These are phyloP conservation scores for Acmispon strigosus DNA, from an alignment of 306 rosid species.

Conservation along the genomic window DNA sequence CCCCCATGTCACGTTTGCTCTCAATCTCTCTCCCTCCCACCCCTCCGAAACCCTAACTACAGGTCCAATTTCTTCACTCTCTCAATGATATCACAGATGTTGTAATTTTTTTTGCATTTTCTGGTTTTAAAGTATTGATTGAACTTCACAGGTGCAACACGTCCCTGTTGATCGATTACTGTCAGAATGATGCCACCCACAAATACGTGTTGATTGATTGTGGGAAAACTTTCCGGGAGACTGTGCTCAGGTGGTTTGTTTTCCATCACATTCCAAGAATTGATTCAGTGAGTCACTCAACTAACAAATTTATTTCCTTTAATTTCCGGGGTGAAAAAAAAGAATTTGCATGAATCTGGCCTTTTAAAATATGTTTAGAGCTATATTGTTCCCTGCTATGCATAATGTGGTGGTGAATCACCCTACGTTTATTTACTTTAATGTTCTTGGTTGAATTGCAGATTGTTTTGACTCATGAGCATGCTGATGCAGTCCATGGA, in stretches of 20 bases:
- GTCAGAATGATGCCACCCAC: conserved; percentile 42
- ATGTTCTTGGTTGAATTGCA: conserved; percentile 30
- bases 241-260: conserved; percentile 82
- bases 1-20: conserved; percentile 71
- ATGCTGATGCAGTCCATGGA: conserved; percentile 89
- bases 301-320: background rate
- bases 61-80: conserved; percentile 25
- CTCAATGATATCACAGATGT: too few species aligned
- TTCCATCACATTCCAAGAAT: conserved; percentile 61
- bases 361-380: background rate
- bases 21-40: conserved; percentile 52
- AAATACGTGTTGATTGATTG: conserved; percentile 63
- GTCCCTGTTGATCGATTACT: conserved; percentile 68
- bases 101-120: too few species aligned
- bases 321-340: background rate
- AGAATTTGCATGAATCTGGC: background rate
- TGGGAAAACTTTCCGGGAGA: conserved; percentile 86
- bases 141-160: conserved; percentile 62
- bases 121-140: background rate
- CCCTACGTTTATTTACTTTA: too few species aligned
- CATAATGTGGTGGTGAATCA: background rate
- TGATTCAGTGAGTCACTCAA: conserved; percentile 56
- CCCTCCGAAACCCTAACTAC: conserved; percentile 69
- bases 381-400: too few species aligned
- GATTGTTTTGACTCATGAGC: conserved; percentile 88